Conservation (phyloP, 1,284 basidiomycete species). For the Pulchroboletus neoregius region DNA sequence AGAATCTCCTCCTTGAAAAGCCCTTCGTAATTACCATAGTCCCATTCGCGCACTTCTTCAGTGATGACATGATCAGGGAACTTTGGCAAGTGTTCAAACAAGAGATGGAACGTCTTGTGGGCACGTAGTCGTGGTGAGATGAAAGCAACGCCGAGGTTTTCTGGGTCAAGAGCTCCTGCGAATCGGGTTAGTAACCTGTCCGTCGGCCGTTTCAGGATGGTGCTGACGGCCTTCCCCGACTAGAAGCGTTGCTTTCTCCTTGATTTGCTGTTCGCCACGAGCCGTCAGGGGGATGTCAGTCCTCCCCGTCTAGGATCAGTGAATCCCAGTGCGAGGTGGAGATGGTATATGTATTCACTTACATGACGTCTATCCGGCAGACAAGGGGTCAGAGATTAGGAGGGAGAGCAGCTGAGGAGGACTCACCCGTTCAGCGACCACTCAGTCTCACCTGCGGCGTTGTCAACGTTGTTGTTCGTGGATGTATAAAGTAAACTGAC, state of each 20-base stretch:
- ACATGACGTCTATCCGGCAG: slow-evolving; percentile 63
- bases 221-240: slow-evolving; percentile 76
- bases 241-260: slow-evolving; percentile 58
- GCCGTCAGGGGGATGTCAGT: slow-evolving; percentile 84
- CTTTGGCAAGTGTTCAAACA: slow-evolving; percentile 58
- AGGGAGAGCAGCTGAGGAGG: not conserved
- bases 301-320: slow-evolving; percentile 66
- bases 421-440: slow-evolving; percentile 85
- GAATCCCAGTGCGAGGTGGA: not conserved
- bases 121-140: slow-evolving; percentile 85
- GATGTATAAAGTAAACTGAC: slow-evolving; percentile 34
- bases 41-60: slow-evolving; percentile 78
- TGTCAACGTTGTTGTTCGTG: slow-evolving; percentile 1
- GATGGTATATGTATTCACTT: slow-evolving; percentile 19
- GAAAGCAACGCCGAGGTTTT: slow-evolving; percentile 70
- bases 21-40: slow-evolving; percentile 90
- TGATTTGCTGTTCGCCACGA: slow-evolving; percentile 76
- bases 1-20: slow-evolving; percentile 73
- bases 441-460: slow-evolving; percentile 78
- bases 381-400: slow-evolving; percentile 6
- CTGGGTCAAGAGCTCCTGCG: slow-evolving; percentile 76
- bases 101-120: slow-evolving; percentile 78
- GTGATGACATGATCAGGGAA: slow-evolving; percentile 55
- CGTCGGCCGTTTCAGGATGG: not conserved
- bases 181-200: slow-evolving; percentile 4